Evolutionary conservation across 139 green algal genomes (phyloP).

Genomic region (Chlamydomonas sp.): DNA sequence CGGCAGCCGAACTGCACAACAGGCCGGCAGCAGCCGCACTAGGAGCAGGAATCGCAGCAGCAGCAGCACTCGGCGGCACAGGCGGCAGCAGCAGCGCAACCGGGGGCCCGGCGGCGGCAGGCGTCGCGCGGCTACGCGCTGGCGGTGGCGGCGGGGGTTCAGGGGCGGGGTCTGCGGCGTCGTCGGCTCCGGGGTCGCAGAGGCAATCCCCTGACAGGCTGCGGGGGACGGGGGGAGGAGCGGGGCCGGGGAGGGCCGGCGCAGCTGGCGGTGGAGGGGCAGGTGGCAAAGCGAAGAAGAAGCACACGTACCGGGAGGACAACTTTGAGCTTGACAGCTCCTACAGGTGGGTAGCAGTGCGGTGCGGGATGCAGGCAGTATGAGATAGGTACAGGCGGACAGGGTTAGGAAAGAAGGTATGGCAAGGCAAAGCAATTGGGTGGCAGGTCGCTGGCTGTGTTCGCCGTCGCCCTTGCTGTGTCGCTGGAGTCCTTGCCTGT

Average conservation of each 20-base stretch:
- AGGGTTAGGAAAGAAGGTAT: too few relatives aligned
- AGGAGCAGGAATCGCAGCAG: not conserved
- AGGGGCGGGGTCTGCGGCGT: too few relatives aligned
- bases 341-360: slow-evolving; percentile 27
- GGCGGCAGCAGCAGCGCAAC: not conserved
- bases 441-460: too few relatives aligned
- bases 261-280: not conserved
- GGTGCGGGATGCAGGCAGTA: not conserved
- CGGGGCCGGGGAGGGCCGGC: not conserved
- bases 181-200: too few relatives aligned
- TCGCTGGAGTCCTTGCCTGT: too few relatives aligned
- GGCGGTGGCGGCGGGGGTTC: too few relatives aligned
- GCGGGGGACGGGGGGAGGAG: not conserved
- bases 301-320: slow-evolving; percentile 34
- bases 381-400: too few relatives aligned
- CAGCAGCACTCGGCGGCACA: not conserved
- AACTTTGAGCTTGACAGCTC: slow-evolving; percentile 53
- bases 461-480: too few relatives aligned
- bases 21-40: not conserved
- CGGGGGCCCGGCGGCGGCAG: too few relatives aligned
- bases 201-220: not conserved
- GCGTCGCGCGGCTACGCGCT: too few relatives aligned
- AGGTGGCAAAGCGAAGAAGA: slow-evolving; percentile 20
- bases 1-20: slow-evolving; percentile 35
- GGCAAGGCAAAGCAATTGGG: too few relatives aligned